Conservation (phyloP, 2,329 filamentous ascomycete genomes). For the Microascus cirrosus region DNA sequence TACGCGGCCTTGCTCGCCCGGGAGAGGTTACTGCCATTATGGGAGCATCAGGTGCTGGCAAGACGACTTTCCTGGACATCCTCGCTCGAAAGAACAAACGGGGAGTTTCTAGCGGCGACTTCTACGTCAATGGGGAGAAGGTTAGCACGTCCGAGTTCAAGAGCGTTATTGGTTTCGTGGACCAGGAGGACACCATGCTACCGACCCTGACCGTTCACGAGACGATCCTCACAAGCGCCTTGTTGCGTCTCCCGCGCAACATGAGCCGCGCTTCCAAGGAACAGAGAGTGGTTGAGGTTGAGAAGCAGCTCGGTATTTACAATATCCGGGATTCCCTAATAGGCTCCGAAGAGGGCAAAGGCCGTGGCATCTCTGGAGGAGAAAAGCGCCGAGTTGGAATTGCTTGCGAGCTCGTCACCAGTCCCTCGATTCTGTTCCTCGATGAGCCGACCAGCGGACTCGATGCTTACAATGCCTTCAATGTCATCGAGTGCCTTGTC, state of each 20-base stretch:
- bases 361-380: constrained; percentile 90
- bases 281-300: constrained; percentile 82
- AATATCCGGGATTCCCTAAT: constrained; percentile 93
- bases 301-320: constrained; percentile 88
- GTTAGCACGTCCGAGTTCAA: constrained; percentile 77
- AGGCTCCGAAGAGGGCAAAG: constrained; percentile 88
- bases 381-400: constrained; percentile 96
- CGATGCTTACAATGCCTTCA: constrained; percentile 96
- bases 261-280: constrained; percentile 87
- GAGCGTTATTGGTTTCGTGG: constrained; percentile 89
- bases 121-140: constrained; percentile 89
- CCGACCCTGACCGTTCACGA: constrained; percentile 95
- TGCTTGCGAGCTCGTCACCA: constrained; percentile 94
- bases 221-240: constrained; percentile 87
- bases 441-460: constrained; percentile 95
- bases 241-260: constrained; percentile 81
- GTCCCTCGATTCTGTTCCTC: constrained; percentile 90
- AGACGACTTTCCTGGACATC: constrained; percentile 95
- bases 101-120: constrained; percentile 65
- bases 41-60: constrained; percentile 94
- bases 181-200: constrained; percentile 96
- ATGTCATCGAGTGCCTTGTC: constrained; percentile 91
- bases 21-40: constrained; percentile 97
- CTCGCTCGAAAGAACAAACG: constrained; percentile 95
- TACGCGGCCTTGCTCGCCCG: constrained; percentile 80